phyloP scores from a whole-genome alignment of 2,329 filamentous ascomycete genomes.

The Cercospora sp. region DNA sequence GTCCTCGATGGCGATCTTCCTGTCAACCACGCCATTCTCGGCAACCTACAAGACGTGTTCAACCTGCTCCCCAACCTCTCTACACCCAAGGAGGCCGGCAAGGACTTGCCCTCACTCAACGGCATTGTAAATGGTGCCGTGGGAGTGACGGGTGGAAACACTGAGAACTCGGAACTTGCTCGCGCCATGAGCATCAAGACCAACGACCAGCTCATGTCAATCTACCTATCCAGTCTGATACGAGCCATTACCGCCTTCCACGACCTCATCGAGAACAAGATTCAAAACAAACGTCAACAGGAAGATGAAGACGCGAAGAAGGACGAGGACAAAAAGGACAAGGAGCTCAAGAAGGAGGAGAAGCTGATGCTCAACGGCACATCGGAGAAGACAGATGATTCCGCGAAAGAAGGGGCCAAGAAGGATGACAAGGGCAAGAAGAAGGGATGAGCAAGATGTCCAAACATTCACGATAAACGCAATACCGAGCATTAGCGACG shows the following conservation, averaged over 20 bases:
- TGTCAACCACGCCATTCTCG: conserved; percentile 94
- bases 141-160: conserved; percentile 50
- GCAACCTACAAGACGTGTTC: conserved; percentile 98
- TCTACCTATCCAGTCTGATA: conserved; percentile 95
- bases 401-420: conserved; percentile 48
- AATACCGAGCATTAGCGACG: conserved; percentile 19
- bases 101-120: conserved; percentile 57
- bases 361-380: conserved; percentile 62
- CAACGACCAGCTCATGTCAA: conserved; percentile 97
- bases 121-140: conserved; percentile 58
- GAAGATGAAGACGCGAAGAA: conserved; percentile 89
- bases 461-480: conserved; percentile 4
- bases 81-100: conserved; percentile 70
- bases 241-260: conserved; percentile 98
- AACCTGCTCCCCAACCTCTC: conserved; percentile 96
- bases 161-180: conserved; percentile 80
- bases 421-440: conserved; percentile 61
- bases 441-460: conserved; percentile 46
- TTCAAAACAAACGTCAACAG: conserved; percentile 95
- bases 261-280: conserved; percentile 99
- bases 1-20: conserved; percentile 90
- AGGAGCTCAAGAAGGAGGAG: conserved; percentile 61
- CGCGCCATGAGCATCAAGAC: conserved; percentile 98
- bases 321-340: conserved; percentile 61
- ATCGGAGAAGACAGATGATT: conserved; percentile 51